Conservation (phyloP, 2,329 filamentous ascomycete species). For the Hypoxylon sp. region DNA sequence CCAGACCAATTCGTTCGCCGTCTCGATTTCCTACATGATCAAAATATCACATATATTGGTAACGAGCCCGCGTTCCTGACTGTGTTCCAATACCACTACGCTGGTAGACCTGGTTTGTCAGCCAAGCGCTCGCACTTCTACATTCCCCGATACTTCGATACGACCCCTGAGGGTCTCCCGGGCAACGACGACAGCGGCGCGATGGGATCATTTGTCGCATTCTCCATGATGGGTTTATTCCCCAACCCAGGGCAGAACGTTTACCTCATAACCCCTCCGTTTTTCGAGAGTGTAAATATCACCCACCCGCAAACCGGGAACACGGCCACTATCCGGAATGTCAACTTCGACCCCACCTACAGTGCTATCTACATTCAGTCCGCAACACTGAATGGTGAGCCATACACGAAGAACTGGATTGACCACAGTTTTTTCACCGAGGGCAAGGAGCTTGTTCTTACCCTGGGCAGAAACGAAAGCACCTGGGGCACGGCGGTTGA, state of each 20-base stretch:
- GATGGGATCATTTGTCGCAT: slow-evolving; percentile 76
- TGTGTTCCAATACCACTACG: slow-evolving; percentile 79
- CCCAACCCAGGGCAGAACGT: slow-evolving; percentile 78
- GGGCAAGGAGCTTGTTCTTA: slow-evolving; percentile 74
- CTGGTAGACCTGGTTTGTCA: slow-evolving; percentile 71
- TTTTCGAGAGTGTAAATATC: slow-evolving; percentile 73
- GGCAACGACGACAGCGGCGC: slow-evolving; percentile 80
- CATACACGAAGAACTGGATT: slow-evolving; percentile 77
- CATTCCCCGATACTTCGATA: slow-evolving; percentile 75
- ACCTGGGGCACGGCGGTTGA: slow-evolving; percentile 71
- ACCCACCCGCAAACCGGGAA: slow-evolving; percentile 71
- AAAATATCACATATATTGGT: slow-evolving; percentile 75
- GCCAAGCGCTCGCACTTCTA: slow-evolving; percentile 72
- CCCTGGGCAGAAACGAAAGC: slow-evolving; percentile 73
- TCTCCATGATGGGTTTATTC: slow-evolving; percentile 79
- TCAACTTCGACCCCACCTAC: slow-evolving; percentile 74
- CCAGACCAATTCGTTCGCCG: slow-evolving; percentile 69
- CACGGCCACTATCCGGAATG: slow-evolving; percentile 70
- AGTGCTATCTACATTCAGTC: slow-evolving; percentile 75
- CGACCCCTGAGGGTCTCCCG: slow-evolving; percentile 71
- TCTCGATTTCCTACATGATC: slow-evolving; percentile 75
- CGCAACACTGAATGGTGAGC: slow-evolving; percentile 72
- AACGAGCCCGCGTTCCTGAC: slow-evolving; percentile 64
- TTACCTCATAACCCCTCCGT: slow-evolving; percentile 79
- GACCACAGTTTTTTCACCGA: slow-evolving; percentile 77